Percentiles rank a stretch among this genome's conserved stretches.
Conservation (phyloP, 139 green algal species). For the Chlorella sp. region DNA sequence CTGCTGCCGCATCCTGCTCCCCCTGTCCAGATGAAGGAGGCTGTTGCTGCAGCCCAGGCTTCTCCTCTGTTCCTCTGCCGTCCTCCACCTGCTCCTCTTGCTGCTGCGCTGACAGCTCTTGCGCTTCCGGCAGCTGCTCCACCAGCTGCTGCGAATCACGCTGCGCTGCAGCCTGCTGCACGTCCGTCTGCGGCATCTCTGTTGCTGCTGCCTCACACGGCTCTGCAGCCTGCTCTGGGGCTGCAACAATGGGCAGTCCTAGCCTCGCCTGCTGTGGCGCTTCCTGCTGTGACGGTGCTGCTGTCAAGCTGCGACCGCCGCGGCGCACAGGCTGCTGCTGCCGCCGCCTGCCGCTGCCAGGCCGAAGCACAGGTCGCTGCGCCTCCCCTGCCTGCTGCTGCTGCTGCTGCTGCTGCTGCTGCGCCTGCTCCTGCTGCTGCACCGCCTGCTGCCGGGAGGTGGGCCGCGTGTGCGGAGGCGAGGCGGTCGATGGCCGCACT, state of each 20-base stretch:
- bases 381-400: background rate
- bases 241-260: no score
- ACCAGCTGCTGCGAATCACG: no score
- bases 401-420: background rate
- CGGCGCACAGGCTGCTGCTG: background rate
- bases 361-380: background rate
- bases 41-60: background rate
- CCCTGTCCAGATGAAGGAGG: no score
- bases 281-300: no score
- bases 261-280: no score
- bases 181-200: background rate
- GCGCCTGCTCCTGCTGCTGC: background rate
- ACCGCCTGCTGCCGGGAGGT: background rate
- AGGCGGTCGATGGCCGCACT: background rate
- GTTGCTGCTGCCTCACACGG: background rate
- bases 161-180: no score
- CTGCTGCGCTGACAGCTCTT: no score
- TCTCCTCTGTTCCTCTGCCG: background rate
- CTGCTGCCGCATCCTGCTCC: conserved; percentile 4
- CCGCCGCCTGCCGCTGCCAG: background rate
- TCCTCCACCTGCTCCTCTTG: background rate
- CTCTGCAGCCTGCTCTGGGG: no score
- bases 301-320: no score
- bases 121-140: background rate
- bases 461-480: background rate